phyloP scores from a whole-genome alignment of 225 moss, liverwort and hornwort genomes.

The Pleurozium schreberi region DNA sequence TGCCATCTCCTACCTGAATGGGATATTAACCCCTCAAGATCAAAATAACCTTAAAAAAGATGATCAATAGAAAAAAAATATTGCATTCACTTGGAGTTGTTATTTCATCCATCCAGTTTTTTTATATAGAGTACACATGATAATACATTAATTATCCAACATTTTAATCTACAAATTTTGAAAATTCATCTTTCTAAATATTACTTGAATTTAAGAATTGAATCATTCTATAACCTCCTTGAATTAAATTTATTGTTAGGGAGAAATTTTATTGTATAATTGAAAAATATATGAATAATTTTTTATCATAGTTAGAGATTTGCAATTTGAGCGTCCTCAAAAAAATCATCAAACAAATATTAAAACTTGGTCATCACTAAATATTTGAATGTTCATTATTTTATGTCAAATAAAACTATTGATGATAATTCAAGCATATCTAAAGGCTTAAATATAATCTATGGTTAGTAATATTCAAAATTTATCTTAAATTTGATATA shows the following conservation, averaged over 20 bases:
- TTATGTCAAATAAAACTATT: background rate
- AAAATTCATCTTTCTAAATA: background rate
- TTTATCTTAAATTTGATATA: background rate
- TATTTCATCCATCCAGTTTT: background rate
- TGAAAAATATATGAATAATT: too few species aligned
- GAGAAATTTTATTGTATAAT: accelerated
- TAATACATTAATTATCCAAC: background rate
- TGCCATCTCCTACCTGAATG: background rate
- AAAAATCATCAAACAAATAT: background rate
- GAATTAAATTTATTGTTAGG: background rate
- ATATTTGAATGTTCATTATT: background rate
- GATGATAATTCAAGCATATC: background rate
- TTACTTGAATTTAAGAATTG: background rate
- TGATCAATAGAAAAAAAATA: background rate
- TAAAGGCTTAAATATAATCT: background rate
- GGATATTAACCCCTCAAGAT: background rate
- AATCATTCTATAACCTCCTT: background rate
- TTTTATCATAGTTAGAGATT: too few species aligned
- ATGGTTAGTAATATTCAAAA: background rate
- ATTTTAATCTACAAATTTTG: background rate
- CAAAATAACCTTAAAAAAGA: background rate
- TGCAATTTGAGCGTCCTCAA: background rate
- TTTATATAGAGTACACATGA: too few species aligned
- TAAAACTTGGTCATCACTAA: accelerated
- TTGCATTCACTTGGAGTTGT: too few species aligned